Evolutionary conservation across 768 basidiomycete genomes (phyloP).

Genomic region (Leccinum boreale): DNA sequence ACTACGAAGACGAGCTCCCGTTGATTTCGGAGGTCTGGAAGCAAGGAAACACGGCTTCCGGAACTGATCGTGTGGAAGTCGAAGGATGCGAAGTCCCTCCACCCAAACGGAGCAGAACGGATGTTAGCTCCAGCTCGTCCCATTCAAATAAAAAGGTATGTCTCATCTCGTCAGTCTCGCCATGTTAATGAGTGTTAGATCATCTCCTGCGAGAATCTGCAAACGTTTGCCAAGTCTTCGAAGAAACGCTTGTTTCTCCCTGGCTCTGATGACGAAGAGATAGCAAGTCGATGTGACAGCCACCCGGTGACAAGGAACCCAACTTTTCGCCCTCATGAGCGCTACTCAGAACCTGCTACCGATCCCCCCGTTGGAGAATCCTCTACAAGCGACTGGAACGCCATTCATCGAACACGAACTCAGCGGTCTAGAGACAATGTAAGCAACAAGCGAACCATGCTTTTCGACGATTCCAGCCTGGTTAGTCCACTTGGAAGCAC

Average conservation of each 20-base stretch:
- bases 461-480: not conserved
- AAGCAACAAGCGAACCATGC: not conserved
- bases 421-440: constrained; percentile 10
- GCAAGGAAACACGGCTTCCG: constrained; percentile 30
- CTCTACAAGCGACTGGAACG: not conserved
- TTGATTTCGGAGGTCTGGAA: constrained; percentile 31
- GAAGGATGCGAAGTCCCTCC: constrained; percentile 22
- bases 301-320: not conserved
- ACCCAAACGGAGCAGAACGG: constrained; percentile 19
- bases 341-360: constrained; percentile 28
- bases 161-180: not conserved
- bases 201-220: not conserved
- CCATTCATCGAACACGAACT: constrained; percentile 2
- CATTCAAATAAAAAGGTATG: constrained; percentile 15
- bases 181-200: constrained; percentile 11
- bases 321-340: constrained; percentile 24
- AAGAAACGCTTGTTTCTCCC: constrained; percentile 19
- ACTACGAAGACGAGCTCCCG: constrained; percentile 33
- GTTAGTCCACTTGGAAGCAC: not conserved
- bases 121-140: not conserved
- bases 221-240: not conserved
- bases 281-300: not conserved
- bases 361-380: constrained; percentile 4
- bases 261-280: constrained; percentile 11
- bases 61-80: constrained; percentile 35